Percentiles rank a stretch among this genome's conserved stretches.
Evolutionary conservation across 1,284 basidiomycete genomes (phyloP).

Genomic region (Acaromyces ingoldii): DNA sequence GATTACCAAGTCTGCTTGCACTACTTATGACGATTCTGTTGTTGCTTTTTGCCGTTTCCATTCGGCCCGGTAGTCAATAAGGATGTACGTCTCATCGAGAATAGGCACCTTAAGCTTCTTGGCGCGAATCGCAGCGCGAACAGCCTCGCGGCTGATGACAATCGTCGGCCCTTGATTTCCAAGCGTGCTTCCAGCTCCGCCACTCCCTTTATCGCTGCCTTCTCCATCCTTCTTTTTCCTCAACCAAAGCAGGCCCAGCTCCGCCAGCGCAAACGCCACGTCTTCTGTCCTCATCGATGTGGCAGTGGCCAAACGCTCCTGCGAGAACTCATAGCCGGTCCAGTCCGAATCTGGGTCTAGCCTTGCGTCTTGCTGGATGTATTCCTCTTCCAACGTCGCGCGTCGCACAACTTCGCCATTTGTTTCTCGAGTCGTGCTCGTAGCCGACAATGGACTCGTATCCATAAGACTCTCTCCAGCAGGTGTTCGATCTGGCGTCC

Average conservation of each 20-base stretch:
- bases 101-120: constrained; percentile 29
- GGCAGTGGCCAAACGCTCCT: constrained; percentile 64
- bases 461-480: not conserved
- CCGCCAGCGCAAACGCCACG: constrained; percentile 76
- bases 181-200: not conserved
- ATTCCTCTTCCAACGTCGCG: not conserved
- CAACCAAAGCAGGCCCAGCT: constrained; percentile 69
- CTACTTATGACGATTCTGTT: too few relatives aligned
- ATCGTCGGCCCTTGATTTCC: constrained; percentile 7
- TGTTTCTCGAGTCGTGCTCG: not conserved
- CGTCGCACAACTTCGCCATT: constrained; percentile 1
- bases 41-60: too few relatives aligned
- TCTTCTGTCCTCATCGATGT: constrained; percentile 81
- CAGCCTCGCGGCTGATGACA: constrained; percentile 20
- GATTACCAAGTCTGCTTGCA: too few relatives aligned
- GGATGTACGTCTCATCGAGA: constrained; percentile 27
- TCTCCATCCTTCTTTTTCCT: constrained; percentile 15
- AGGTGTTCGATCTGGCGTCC: not conserved
- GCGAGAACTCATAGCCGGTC: too few relatives aligned
- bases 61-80: too few relatives aligned
- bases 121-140: constrained; percentile 18
- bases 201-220: not conserved
- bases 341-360: too few relatives aligned
- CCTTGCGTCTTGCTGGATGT: constrained; percentile 21
- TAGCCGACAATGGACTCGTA: not conserved